A percentile compares a stretch with the other conserved stretches of the same genome.
These are phyloP conservation scores for Phytophthora vignae DNA, from an alignment of 352 stramenopile genomes.

Conservation along the genomic window DNA sequence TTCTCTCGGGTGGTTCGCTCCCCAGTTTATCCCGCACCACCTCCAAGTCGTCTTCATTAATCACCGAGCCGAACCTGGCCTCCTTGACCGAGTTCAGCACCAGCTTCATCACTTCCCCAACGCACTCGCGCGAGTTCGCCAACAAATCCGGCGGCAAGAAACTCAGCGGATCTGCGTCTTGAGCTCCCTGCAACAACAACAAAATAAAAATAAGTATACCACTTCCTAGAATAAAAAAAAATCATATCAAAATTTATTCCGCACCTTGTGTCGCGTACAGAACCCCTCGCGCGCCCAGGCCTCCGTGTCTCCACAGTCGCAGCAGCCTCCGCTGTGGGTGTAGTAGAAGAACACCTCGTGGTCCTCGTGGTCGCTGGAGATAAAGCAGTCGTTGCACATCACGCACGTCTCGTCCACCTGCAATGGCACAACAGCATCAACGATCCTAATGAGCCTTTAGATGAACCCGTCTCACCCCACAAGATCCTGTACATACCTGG, in stretches of 20 bases:
- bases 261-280: slow-evolving; percentile 92
- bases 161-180: slow-evolving; percentile 73
- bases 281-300: slow-evolving; percentile 96
- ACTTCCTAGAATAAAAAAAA: neutral
- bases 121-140: slow-evolving; percentile 63
- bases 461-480: slow-evolving; percentile 5
- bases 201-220: too few relatives aligned
- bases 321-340: slow-evolving; percentile 96
- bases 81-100: slow-evolving; percentile 74
- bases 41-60: slow-evolving; percentile 61
- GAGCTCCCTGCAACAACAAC: slow-evolving; percentile 55
- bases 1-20: slow-evolving; percentile 60
- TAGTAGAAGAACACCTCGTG: slow-evolving; percentile 96
- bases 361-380: slow-evolving; percentile 93
- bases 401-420: slow-evolving; percentile 96
- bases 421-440: slow-evolving; percentile 37
- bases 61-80: slow-evolving; percentile 62
- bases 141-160: slow-evolving; percentile 67
- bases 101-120: slow-evolving; percentile 74
- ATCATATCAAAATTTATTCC: neutral
- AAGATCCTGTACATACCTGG: slow-evolving; percentile 44
- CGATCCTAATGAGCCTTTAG: slow-evolving; percentile 15
- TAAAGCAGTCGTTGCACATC: slow-evolving; percentile 98
- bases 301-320: slow-evolving; percentile 97
- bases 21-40: slow-evolving; percentile 56